Conservation (phyloP, 495 filamentous ascomycete genomes). For the Margaritispora aquatica region DNA sequence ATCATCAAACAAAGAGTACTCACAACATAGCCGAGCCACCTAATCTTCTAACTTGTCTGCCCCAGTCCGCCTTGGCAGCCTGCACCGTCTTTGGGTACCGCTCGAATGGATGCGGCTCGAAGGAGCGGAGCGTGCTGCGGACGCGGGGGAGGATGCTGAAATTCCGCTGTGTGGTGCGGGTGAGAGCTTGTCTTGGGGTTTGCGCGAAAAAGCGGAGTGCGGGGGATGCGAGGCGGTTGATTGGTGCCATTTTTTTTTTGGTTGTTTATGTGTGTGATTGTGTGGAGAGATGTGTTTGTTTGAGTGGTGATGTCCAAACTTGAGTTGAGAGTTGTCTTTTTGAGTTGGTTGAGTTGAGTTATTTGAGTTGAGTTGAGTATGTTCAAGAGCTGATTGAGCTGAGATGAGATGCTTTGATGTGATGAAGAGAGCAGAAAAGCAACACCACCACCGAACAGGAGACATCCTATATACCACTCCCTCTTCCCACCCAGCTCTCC, state of each 20-base stretch:
- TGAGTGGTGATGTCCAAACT: constrained; percentile 3
- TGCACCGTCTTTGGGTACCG: constrained; percentile 7
- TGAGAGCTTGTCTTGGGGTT: no score
- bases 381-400: neutral
- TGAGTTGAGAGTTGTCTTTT: no score
- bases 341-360: neutral
- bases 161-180: no score
- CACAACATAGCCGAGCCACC: constrained; percentile 14
- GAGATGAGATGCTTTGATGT: neutral
- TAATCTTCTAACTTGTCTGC: constrained; percentile 8
- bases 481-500: neutral
- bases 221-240: neutral
- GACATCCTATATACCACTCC: neutral
- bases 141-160: constrained; percentile 11
- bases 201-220: neutral
- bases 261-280: neutral
- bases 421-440: neutral
- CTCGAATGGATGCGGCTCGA: constrained; percentile 15
- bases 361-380: neutral
- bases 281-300: neutral
- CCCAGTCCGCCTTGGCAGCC: constrained; percentile 17
- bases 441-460: neutral
- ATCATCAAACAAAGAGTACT: neutral
- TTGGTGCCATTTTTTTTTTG: constrained; percentile 6
- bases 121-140: neutral